phyloP scores from a whole-genome alignment of 768 basidiomycete species.

The Xerocomellus intermedius region DNA sequence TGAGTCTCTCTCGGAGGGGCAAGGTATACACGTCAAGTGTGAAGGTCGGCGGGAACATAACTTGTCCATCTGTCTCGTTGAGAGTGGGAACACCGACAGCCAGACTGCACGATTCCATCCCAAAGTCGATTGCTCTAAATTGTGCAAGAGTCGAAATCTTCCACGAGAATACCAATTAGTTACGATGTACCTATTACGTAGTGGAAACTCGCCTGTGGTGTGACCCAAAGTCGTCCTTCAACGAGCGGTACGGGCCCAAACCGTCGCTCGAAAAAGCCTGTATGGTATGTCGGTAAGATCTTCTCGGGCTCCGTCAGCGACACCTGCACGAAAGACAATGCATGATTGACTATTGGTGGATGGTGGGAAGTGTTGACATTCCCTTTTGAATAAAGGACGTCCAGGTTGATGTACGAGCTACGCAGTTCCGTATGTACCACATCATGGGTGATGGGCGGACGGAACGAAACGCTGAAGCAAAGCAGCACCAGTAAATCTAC shows the following conservation, averaged over 20 bases:
- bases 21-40: not conserved
- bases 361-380: not conserved
- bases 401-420: no score
- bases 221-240: not conserved
- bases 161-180: not conserved
- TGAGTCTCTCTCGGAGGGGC: not conserved
- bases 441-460: no score
- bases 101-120: slow-evolving; percentile 1
- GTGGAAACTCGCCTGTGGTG: not conserved
- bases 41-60: not conserved
- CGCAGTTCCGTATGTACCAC: no score
- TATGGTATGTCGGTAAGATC: not conserved
- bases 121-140: slow-evolving; percentile 4
- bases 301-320: not conserved
- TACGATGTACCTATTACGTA: not conserved
- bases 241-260: not conserved
- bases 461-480: no score
- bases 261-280: no score
- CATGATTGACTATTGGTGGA: not conserved
- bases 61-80: not conserved
- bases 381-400: not conserved
- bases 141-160: slow-evolving; percentile 1
- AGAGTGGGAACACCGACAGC: not conserved
- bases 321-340: not conserved
- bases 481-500: no score